Evolutionary conservation across 2,329 filamentous ascomycete species (phyloP).

Genomic region (Alternaria sp.): DNA sequence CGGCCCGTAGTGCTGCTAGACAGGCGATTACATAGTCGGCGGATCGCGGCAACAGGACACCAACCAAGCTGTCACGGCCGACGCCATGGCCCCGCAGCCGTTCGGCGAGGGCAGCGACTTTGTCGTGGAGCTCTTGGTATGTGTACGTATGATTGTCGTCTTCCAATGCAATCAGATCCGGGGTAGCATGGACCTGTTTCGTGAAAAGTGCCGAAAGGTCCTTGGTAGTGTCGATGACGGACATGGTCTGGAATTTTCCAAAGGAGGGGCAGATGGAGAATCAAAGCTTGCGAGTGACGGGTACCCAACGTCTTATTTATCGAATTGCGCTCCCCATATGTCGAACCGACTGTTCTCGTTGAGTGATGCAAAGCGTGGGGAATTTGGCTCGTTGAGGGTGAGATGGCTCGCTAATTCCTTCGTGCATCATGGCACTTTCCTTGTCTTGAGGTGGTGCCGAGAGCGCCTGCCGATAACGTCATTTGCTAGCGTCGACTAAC

Average conservation of each 20-base stretch:
- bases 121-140: slow-evolving; percentile 74
- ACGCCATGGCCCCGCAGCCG: slow-evolving; percentile 73
- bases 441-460: slow-evolving; percentile 19
- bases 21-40: slow-evolving; percentile 82
- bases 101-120: slow-evolving; percentile 70
- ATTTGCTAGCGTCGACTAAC: slow-evolving; percentile 21
- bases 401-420: slow-evolving; percentile 22
- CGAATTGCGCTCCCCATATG: slow-evolving; percentile 20
- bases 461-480: slow-evolving; percentile 29
- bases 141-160: slow-evolving; percentile 73
- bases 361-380: slow-evolving; percentile 27
- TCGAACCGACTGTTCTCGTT: slow-evolving; percentile 22
- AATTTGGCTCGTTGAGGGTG: slow-evolving; percentile 25
- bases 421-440: slow-evolving; percentile 17
- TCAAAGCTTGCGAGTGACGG: slow-evolving; percentile 10
- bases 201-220: slow-evolving; percentile 77
- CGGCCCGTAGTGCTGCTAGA: slow-evolving; percentile 78
- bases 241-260: slow-evolving; percentile 56
- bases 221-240: slow-evolving; percentile 73
- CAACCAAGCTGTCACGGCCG: slow-evolving; percentile 75
- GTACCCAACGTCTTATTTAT: slow-evolving; percentile 32
- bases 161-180: slow-evolving; percentile 74
- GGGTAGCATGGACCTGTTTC: slow-evolving; percentile 72
- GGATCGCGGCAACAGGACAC: slow-evolving; percentile 77
- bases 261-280: slow-evolving; percentile 15